These are phyloP conservation scores for Exobasidium cylindrosporum DNA, from an alignment of 1,284 basidiomycete species.

Conservation along the genomic window DNA sequence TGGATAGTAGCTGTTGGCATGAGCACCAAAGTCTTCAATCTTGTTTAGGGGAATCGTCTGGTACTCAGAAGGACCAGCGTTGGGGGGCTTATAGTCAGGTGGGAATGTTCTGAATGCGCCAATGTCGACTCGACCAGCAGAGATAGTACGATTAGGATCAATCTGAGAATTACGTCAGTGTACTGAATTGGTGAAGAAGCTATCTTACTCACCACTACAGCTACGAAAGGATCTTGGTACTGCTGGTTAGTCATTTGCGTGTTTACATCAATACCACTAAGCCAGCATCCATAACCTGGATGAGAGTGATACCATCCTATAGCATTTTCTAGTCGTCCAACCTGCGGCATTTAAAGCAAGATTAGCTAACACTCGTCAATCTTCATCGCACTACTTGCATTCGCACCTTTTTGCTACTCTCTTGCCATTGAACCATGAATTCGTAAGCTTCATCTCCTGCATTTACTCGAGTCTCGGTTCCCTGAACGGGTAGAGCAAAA, in stretches of 20 bases:
- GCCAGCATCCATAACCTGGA: conserved; percentile 98
- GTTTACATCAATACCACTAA: conserved; percentile 95
- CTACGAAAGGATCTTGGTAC: conserved; percentile 93
- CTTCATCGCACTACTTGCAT: conserved; percentile 22
- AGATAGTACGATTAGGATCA: conserved; percentile 96
- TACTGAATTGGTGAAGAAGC: not conserved
- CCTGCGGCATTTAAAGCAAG: conserved; percentile 61
- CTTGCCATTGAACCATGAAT: conserved; percentile 93
- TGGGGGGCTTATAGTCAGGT: conserved; percentile 60
- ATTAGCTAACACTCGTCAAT: not conserved
- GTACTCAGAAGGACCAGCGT: conserved; percentile 69
- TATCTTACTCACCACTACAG: conserved; percentile 75
- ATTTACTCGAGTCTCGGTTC: conserved; percentile 98
- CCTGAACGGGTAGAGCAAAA: conserved; percentile 93
- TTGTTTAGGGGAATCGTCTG: conserved; percentile 79
- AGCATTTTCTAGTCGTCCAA: conserved; percentile 77
- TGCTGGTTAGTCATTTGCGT: conserved; percentile 93
- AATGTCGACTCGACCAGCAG: conserved; percentile 95
- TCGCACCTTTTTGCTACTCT: conserved; percentile 70
- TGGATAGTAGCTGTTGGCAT: conserved; percentile 93
- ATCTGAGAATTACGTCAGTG: conserved; percentile 63
- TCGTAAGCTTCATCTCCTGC: conserved; percentile 94
- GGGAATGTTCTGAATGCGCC: conserved; percentile 97
- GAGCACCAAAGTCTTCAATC: conserved; percentile 64
- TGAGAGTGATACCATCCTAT: conserved; percentile 99